Conservation (phyloP, 768 basidiomycete genomes). For the Sarcodon sp. region DNA sequence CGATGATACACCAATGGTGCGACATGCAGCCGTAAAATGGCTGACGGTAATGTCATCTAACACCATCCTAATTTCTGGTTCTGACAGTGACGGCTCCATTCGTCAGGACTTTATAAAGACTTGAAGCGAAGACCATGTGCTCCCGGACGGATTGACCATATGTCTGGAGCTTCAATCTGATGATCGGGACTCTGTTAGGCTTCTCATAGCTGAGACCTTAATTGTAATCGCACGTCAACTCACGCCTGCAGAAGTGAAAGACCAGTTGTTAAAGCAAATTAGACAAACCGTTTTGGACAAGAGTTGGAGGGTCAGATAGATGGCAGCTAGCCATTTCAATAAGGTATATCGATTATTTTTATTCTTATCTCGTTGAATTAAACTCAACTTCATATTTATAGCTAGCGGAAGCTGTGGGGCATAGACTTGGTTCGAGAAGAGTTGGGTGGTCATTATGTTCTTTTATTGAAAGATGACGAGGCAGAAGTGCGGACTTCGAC, state of each 20-base stretch:
- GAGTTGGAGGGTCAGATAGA: conserved; percentile 97
- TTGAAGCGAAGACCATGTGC: conserved; percentile 66
- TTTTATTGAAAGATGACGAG: conserved; percentile 94
- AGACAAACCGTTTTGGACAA: conserved; percentile 85
- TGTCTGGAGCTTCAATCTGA: conserved; percentile 91
- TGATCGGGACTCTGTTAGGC: conserved; percentile 95
- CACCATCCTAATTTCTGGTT: conserved; percentile 9
- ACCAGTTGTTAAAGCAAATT: conserved; percentile 79
- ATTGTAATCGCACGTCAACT: conserved; percentile 86
- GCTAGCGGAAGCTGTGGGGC: conserved; percentile 87
- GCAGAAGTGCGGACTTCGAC: conserved; percentile 97
- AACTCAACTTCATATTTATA: conserved; percentile 15
- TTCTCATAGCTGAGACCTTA: conserved; percentile 90
- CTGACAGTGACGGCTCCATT: conserved; percentile 2
- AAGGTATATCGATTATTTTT: conserved; percentile 40
- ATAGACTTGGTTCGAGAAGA: conserved; percentile 89
- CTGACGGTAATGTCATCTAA: conserved; percentile 69
- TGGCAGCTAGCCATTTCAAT: conserved; percentile 97
- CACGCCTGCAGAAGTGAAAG: conserved; percentile 80
- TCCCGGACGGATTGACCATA: conserved; percentile 81
- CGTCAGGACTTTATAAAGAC: conserved; percentile 68
- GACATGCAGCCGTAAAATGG: conserved; percentile 92
- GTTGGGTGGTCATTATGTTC: conserved; percentile 84
- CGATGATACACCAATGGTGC: conserved; percentile 98
- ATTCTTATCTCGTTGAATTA: background rate